Evolutionary conservation across 495 filamentous ascomycete species (phyloP), one percentile per base, ranked within the genome.

Genomic region (Penicillium chermesinum): DNA sequence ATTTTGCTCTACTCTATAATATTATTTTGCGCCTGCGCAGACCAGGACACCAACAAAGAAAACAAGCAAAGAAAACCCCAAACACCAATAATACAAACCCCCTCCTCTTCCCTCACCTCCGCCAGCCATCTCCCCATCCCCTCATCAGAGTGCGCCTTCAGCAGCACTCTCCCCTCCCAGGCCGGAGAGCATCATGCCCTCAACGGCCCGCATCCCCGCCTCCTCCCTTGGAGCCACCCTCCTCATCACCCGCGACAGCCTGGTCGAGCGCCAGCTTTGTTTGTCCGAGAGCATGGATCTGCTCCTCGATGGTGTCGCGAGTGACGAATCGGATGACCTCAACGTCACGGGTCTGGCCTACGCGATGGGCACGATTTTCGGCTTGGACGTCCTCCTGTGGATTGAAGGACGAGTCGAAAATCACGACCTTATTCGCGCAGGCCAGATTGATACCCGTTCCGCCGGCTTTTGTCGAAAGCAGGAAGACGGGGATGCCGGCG

Each of bases 351-450:
- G 77, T 90, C 64, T 98, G 93, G 1, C 93, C 94, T 9, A 98
- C 87, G 3, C 93, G 82, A 69, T 98, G 93, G 1, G 93, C 93
- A 15, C 93, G 86, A 61, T 98, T 96, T 68, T 96, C 91, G 0
- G 93, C 93, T 64, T 98, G 93, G 1, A 93, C 78, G 59, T 98
- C 93, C 47, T 96, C 90, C 63, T 98, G 93, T 0, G 93, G 93
- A 56, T 98, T 98, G 67, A 97, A 96, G 21, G 80, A 85, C 42
- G 86, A 87, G 65, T 98, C 93, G 60, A 97, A 96, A 58, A 98
- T 91, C 63, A 98, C 80, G 50, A 98, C 91, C 72, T 95, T 96
- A 70, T 97, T 97, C 2, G 93, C 94, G 35, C 84, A 87, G 10
- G 89, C 88, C 25, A 98, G 65, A 66, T 98, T 98, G 69, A 98